Evolutionary conservation across 371 early-diverging fungal genomes (phyloP), one percentile per base, ranked within the genome.

Genomic region (Apophysomyces ossiformis): DNA sequence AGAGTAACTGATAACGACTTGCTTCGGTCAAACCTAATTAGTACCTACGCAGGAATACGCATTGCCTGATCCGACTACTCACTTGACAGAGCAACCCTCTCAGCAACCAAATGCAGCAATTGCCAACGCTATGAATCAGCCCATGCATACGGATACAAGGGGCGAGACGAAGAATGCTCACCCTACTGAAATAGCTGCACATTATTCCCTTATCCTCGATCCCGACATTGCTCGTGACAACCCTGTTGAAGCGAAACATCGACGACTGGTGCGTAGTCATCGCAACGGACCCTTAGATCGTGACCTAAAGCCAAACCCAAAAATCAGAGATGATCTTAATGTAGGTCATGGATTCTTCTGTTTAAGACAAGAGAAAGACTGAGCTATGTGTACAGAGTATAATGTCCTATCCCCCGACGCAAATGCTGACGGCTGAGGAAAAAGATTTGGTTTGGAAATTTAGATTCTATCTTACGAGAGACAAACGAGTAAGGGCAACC

Each of bases 371-470:
- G 26, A n/a, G 44, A 37, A 13, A 37, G 35, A 32, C 5, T 26
- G 32, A 26, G 32, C 32, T 26, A 26, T 26, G 32, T 26, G 1
- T 35, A 7, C 32, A 63, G 92, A 87, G 83, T 72, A 95, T 98
- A 50, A 78, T 96, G 73, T 77, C 90, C 63, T 96, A 96, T 70
- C 94, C 97, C n/a, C 96, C 96, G 5, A 93, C 96, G 2, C 85
- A 92, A 62, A 74, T 75, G 15, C 76, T 99, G 35, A 90, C 90
- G 0, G 83, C 87, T 7, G 92, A 93, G 58, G 96, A 97, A 69
- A 95, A 95, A 70, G 95, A 99, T 69, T 69, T 96, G 41, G 82
- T 98, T 35, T 99, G 99, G 99, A 96, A 96, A 73, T 99, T 95
- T 73, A 83, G 99, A 61, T 97, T 93, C 66, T 96, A 95, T 69